phyloP scores from a whole-genome alignment of 305 asterid species.

The Fraxinus sp. region DNA sequence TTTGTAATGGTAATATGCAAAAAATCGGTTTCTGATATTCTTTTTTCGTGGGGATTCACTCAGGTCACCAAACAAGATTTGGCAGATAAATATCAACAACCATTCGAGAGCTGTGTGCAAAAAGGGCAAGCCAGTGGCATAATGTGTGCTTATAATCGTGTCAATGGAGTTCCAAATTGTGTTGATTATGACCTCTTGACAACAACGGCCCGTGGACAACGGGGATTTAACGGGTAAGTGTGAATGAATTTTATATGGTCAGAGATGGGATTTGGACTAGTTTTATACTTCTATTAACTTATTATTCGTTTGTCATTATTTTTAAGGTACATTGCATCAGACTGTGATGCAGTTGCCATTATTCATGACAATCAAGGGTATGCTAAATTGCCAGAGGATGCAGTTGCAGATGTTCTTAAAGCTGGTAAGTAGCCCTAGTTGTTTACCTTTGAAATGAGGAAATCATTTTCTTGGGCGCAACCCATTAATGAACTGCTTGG shows the following conservation, averaged over 20 bases:
- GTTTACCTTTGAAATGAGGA: not conserved
- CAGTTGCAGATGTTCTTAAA: slow-evolving; percentile 65
- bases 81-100: slow-evolving; percentile 75
- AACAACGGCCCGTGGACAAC: slow-evolving; percentile 50
- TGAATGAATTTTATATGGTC: not conserved
- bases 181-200: slow-evolving; percentile 54
- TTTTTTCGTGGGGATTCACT: not conserved
- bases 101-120: slow-evolving; percentile 63
- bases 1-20: not conserved
- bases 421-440: slow-evolving; percentile 45
- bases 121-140: slow-evolving; percentile 59
- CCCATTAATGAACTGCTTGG: not conserved
- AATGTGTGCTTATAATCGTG: slow-evolving; percentile 72
- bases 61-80: slow-evolving; percentile 72
- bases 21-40: not conserved
- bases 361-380: slow-evolving; percentile 57
- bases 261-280: not conserved
- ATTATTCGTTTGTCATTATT: not conserved
- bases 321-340: slow-evolving; percentile 57
- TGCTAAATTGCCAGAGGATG: slow-evolving; percentile 71
- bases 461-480: not conserved
- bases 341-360: slow-evolving; percentile 68
- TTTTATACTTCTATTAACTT: not conserved
- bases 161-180: slow-evolving; percentile 71
- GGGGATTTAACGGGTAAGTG: slow-evolving; percentile 71